Evolutionary conservation across 2,329 filamentous ascomycete species (phyloP).

Genomic region (Pseudonectria buxi): DNA sequence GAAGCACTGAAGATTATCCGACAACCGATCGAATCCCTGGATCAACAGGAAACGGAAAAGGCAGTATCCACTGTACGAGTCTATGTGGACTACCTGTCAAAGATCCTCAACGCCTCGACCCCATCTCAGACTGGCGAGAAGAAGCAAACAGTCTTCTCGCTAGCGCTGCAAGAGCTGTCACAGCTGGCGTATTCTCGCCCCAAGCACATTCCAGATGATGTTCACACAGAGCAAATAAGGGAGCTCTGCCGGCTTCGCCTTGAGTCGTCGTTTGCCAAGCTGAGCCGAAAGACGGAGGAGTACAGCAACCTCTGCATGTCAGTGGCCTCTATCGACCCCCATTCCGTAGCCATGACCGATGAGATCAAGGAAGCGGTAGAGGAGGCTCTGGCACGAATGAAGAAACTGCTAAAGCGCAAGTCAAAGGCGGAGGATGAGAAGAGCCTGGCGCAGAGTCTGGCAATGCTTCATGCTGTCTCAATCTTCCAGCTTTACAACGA

Average conservation of each 20-base stretch:
- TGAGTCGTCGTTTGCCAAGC: constrained; percentile 50
- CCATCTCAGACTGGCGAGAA: constrained; percentile 22
- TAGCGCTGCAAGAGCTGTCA: constrained; percentile 46
- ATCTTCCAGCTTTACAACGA: constrained; percentile 87
- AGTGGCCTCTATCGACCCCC: constrained; percentile 46
- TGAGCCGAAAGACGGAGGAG: constrained; percentile 47
- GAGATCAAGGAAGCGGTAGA: constrained; percentile 47
- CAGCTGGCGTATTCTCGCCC: constrained; percentile 48
- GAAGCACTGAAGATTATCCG: constrained; percentile 42
- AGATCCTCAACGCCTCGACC: constrained; percentile 36
- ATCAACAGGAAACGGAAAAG: constrained; percentile 20
- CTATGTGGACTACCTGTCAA: constrained; percentile 49
- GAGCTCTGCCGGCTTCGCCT: constrained; percentile 51
- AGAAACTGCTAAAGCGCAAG: constrained; percentile 42
- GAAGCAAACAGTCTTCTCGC: constrained; percentile 25
- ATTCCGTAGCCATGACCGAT: constrained; percentile 47
- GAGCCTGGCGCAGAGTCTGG: constrained; percentile 55
- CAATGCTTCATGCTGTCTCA: constrained; percentile 75
- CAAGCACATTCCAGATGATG: constrained; percentile 33
- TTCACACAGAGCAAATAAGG: constrained; percentile 45
- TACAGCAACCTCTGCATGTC: constrained; percentile 48
- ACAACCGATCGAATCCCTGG: constrained; percentile 31
- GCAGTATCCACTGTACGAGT: constrained; percentile 35
- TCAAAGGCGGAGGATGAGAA: constrained; percentile 29
- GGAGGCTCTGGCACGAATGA: constrained; percentile 45